Conservation (phyloP, 2,329 filamentous ascomycete genomes). For the Neoscytalidium dimidiatum region DNA sequence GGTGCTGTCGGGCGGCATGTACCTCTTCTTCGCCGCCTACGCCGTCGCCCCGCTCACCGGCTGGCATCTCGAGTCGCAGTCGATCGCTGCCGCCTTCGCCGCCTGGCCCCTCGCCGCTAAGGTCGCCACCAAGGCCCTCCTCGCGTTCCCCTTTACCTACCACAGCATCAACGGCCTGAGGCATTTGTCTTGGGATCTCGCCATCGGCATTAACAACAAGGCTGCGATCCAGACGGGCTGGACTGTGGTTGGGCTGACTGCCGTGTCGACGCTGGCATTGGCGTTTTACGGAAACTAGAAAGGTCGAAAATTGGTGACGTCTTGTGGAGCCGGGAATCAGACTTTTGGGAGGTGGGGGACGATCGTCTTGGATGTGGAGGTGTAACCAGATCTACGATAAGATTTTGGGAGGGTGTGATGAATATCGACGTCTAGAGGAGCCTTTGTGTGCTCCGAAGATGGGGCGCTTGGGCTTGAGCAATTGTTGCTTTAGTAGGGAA, state of each 20-base stretch:
- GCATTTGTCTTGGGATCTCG: constrained; percentile 71
- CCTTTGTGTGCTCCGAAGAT: background rate
- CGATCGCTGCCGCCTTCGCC: constrained; percentile 65
- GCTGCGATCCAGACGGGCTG: constrained; percentile 67
- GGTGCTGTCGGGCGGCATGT: constrained; percentile 70
- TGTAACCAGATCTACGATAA: background rate
- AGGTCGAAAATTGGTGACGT: background rate
- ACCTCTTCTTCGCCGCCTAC: constrained; percentile 80
- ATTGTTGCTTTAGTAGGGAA: background rate
- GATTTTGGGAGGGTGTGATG: background rate
- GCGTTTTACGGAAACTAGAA: constrained; percentile 11
- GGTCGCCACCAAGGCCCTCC: constrained; percentile 57
- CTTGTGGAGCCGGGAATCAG: no score
- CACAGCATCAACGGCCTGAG: constrained; percentile 70
- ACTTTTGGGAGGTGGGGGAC: background rate
- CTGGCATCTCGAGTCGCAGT: constrained; percentile 67
- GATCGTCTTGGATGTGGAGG: background rate
- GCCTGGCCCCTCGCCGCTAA: constrained; percentile 62
- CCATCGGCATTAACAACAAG: constrained; percentile 62
- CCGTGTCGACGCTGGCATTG: constrained; percentile 30
- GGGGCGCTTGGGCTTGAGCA: background rate
- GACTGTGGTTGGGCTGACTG: constrained; percentile 60
- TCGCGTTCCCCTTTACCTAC: constrained; percentile 68
- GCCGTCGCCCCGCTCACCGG: constrained; percentile 75
- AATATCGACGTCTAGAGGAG: constrained; percentile 2